Conservation (phyloP, 345 rosid species). For the Pistacia atlantica region DNA sequence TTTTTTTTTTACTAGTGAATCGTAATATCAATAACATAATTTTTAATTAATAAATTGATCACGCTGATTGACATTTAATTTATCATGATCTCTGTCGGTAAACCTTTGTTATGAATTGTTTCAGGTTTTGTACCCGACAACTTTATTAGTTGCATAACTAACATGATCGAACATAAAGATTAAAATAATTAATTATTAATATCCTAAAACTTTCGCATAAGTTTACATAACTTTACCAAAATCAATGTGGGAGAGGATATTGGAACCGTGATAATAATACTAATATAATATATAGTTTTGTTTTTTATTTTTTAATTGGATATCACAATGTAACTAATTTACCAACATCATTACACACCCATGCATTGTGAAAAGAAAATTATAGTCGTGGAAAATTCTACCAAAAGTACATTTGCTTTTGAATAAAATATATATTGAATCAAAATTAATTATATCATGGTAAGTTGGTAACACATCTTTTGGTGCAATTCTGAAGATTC, state of each 20-base stretch:
- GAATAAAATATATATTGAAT: not conserved
- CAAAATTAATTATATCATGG: not conserved
- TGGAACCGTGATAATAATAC: not conserved
- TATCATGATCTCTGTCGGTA: not conserved
- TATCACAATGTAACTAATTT: not conserved
- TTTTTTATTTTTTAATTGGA: not conserved
- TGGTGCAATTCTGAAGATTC: slow-evolving; percentile 12
- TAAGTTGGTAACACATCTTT: not conserved
- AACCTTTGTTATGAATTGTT: not conserved
- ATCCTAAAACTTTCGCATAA: no score
- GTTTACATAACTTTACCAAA: not conserved
- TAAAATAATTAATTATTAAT: not conserved
- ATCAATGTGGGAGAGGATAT: not conserved
- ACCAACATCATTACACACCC: slow-evolving; percentile 6
- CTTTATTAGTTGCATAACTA: slow-evolving; percentile 2
- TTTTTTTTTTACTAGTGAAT: no score
- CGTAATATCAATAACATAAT: no score
- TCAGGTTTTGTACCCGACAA: not conserved
- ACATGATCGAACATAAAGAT: not conserved
- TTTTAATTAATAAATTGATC: no score
- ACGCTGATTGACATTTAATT: slow-evolving; percentile 1
- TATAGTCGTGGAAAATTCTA: not conserved
- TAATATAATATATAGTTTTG: not conserved
- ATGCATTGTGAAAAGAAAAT: not conserved
- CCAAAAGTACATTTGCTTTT: not conserved